These are phyloP conservation scores for Erigeron canadensis DNA, from an alignment of 129 eudicot genomes.

Conservation along the genomic window DNA sequence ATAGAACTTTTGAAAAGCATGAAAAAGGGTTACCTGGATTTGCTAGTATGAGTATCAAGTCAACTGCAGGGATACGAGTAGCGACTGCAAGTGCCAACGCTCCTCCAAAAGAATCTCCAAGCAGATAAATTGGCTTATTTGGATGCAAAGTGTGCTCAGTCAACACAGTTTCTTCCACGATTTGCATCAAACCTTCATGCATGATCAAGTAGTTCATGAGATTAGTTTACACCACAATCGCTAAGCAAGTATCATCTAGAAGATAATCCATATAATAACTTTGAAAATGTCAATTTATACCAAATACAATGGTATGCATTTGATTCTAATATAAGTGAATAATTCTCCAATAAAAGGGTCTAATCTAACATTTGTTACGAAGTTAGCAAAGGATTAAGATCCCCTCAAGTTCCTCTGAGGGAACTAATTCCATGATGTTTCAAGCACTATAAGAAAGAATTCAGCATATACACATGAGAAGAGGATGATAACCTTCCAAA, in stretches of 20 bases:
- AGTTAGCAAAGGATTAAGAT: not conserved
- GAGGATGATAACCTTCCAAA: slow-evolving; percentile 49
- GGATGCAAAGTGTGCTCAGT: slow-evolving; percentile 57
- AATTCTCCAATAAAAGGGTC: too few relatives aligned
- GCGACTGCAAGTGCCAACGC: slow-evolving; percentile 82
- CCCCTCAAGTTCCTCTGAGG: too few relatives aligned
- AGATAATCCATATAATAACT: not conserved
- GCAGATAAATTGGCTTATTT: slow-evolving; percentile 69
- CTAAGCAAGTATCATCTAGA: not conserved
- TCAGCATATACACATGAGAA: slow-evolving; percentile 8
- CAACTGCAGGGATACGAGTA: slow-evolving; percentile 69
- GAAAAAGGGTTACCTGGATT: slow-evolving; percentile 57
- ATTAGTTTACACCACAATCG: not conserved
- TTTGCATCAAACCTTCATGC: slow-evolving; percentile 50
- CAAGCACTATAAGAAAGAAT: not conserved
- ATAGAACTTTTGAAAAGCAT: not conserved
- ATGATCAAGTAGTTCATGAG: slow-evolving; percentile 1
- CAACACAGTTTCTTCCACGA: slow-evolving; percentile 66
- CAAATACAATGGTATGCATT: too few relatives aligned
- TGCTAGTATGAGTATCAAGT: slow-evolving; percentile 62
- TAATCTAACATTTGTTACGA: too few relatives aligned
- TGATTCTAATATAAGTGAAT: too few relatives aligned
- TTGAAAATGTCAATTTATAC: too few relatives aligned
- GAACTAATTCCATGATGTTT: not conserved
- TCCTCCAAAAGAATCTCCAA: slow-evolving; percentile 88